Conservation (phyloP, 768 basidiomycete genomes). For the Amanita inopinata region DNA sequence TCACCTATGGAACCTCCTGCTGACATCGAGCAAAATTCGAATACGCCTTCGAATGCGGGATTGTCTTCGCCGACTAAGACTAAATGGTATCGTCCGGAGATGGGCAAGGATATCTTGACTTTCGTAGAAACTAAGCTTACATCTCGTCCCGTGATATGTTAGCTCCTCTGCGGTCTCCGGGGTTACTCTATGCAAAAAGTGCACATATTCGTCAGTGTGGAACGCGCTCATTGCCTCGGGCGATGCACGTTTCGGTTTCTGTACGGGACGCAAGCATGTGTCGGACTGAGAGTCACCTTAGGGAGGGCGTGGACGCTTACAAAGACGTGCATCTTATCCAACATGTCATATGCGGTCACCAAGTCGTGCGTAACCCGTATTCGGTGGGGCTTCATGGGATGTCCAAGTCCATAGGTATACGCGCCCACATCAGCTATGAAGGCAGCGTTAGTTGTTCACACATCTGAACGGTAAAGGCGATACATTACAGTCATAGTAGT, state of each 20-base stretch:
- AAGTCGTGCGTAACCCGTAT: conserved; percentile 93
- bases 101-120: neutral
- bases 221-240: conserved; percentile 83
- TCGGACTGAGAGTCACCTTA: no score
- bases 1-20: conserved; percentile 90
- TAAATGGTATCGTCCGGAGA: conserved; percentile 26
- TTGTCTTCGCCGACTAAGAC: conserved; percentile 83
- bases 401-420: conserved; percentile 77
- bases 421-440: conserved; percentile 54
- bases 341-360: conserved; percentile 83
- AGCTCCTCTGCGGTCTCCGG: conserved; percentile 87
- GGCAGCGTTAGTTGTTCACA: conserved; percentile 3
- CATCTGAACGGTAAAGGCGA: neutral
- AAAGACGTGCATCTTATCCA: conserved; percentile 89
- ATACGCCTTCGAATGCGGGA: conserved; percentile 92
- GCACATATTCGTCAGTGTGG: conserved; percentile 97
- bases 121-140: conserved; percentile 33
- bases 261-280: neutral
- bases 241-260: conserved; percentile 65
- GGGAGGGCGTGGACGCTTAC: conserved; percentile 49
- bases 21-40: conserved; percentile 95
- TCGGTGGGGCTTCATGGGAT: conserved; percentile 94
- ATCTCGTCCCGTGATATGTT: conserved; percentile 77
- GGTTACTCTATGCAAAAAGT: conserved; percentile 80
- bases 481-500: conserved; percentile 66